Evolutionary conservation across 768 basidiomycete genomes (phyloP).

Genomic region (Leccinum uliginosum): DNA sequence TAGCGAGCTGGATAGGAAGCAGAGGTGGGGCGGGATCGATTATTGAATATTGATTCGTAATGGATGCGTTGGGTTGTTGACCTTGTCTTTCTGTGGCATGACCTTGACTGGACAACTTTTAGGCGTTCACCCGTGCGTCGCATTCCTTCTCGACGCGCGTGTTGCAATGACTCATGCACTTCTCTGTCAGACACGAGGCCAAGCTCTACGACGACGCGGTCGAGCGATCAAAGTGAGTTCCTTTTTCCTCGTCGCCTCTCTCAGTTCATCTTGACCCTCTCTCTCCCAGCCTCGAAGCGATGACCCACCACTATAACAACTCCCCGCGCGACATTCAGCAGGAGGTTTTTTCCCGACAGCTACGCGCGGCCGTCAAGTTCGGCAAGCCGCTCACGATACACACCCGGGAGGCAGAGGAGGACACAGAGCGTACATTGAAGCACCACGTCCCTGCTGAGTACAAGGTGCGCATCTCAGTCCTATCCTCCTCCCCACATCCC

Average conservation of each 20-base stretch:
- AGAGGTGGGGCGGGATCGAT: conserved; percentile 61
- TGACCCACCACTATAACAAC: conserved; percentile 76
- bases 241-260: background rate
- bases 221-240: conserved; percentile 61
- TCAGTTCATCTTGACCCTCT: background rate
- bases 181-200: conserved; percentile 57
- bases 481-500: too few species aligned
- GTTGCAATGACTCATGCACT: background rate
- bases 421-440: conserved; percentile 75
- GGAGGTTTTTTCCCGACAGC: conserved; percentile 61
- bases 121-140: conserved; percentile 63
- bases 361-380: conserved; percentile 60
- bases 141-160: background rate
- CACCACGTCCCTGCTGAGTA: conserved; percentile 70
- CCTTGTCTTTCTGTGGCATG: background rate
- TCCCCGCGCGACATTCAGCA: conserved; percentile 70
- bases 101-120: background rate
- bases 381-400: conserved; percentile 82
- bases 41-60: conserved; percentile 86
- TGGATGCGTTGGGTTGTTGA: conserved; percentile 44
- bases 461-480: conserved; percentile 39
- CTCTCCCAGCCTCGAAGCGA: conserved; percentile 65
- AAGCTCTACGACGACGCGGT: conserved; percentile 61
- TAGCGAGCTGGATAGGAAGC: conserved; percentile 40
- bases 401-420: conserved; percentile 80